Base-by-base conservation (phyloP, 73 alveolate genomes). In the Breviolum minutum region DNA sequence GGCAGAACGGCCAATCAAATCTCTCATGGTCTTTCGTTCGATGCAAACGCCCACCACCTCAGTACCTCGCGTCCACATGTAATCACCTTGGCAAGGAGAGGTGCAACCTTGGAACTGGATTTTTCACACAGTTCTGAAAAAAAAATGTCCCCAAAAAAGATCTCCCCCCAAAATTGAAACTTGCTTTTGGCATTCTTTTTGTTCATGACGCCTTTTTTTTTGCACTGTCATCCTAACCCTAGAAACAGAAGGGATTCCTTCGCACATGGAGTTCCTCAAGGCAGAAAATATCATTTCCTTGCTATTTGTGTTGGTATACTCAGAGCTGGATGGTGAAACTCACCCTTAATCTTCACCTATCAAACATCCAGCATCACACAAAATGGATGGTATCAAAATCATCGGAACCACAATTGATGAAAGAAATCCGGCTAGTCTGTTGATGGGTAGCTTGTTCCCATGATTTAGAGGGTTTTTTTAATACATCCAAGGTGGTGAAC, bases 11-110 rank as follows among this genome's bases (percentile, higher is more conserved):
- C 92, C 95, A 32, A 86, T 27, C 81, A 86, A 13, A 19, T 86
- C 95, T 63, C 95, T 79, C 63, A 86, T 63, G 66, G 95, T 86
- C 64, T 86, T 86, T 63, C 95, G 95, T 27, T 86, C 95, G 63
- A 86, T 86, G 95, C 77, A 64, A 27, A 63, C 66, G 48, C 95
- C 95, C 19, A 83, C 76, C 20, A 74, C 92, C 62, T 83, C 62
- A 7, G 40, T 74, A 61, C 60, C 19, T 6, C 76, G 60, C 26
- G 73, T 83, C 92, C 92, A 83, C 92, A 83, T 61, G 92, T 83
- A 83, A 27, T 83, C 92, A 61, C 92, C 92, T 83, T 22, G 24
- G 87, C 90, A 40, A 29, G 24, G 77, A 68, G 77, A 22, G 0
- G 77, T 68, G 77, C 8, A 68, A 68, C n/a, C 3, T 2, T 68